A percentile compares a stretch with the other conserved stretches of the same genome.
phyloP scores from a whole-genome alignment of 306 rosid genomes.

The Crotalaria pallida region DNA sequence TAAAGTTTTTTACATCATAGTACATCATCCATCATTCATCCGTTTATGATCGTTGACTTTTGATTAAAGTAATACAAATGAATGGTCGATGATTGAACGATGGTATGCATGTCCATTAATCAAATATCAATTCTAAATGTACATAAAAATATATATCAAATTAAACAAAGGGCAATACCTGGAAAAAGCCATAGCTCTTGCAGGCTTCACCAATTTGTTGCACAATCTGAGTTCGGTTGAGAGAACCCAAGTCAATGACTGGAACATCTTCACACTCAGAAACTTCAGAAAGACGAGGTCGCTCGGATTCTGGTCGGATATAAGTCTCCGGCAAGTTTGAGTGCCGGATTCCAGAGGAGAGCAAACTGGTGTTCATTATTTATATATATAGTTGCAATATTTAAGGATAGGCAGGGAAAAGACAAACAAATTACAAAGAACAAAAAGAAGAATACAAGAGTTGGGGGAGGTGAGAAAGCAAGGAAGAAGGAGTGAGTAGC shows the following conservation, averaged over 20 bases:
- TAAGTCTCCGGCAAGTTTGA: slow-evolving; percentile 61
- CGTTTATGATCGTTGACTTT: no score
- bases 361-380: slow-evolving; percentile 49
- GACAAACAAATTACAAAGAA: background rate
- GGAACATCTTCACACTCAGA: slow-evolving; percentile 60
- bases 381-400: no score
- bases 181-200: slow-evolving; percentile 68
- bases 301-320: slow-evolving; percentile 72
- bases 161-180: slow-evolving; percentile 40
- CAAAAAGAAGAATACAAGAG: background rate
- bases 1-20: no score
- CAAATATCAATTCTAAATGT: no score
- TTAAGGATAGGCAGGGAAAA: background rate
- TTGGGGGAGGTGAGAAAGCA: background rate
- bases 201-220: slow-evolving; percentile 58
- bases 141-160: no score
- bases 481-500: background rate
- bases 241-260: slow-evolving; percentile 52
- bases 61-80: no score
- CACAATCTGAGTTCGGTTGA: slow-evolving; percentile 26
- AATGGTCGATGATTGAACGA: no score
- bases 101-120: no score
- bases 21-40: no score
- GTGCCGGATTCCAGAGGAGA: slow-evolving; percentile 51
- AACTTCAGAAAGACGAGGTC: slow-evolving; percentile 66